Base-by-base conservation (phyloP, 768 basidiomycete species). In the Leccinum broughii region DNA sequence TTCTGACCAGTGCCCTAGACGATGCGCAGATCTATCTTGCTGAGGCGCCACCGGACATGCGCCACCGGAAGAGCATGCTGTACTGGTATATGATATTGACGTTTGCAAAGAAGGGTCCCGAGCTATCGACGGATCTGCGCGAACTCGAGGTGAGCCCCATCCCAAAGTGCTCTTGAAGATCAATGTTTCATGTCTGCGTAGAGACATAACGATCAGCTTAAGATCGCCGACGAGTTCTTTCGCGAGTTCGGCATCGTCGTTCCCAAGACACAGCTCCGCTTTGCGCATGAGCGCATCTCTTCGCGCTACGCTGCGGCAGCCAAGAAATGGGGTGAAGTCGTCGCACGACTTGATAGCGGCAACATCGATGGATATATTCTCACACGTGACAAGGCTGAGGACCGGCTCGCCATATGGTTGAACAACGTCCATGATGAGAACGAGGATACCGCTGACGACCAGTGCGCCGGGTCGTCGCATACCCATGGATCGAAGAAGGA, bases 1-100 rank as follows among this genome's bases (percentile, higher is more conserved):
- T 87, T 68, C 65, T 87, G 57, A 80, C 72, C 66, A 85, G 83
- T 53, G 84, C 87, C 0, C 69, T 81, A 60, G 84, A 87, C 34
- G 86, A 88, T 63, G 77, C 86, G 22, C 85, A 83, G 65, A 72
- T 72, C 2, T 88, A 81, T 66, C 74, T 85, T 4, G 69, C 75
- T 0, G 72, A 83, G 51, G 84, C 85, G 0, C 85, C 86, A 0
- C 86, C 86, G 0, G 86, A 88, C 63, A 81, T 83, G 55, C 75
- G 83, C 14, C 77, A 85, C 64, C 83, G 85, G 80, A 81, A 80
- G 70, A 80, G 78, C 34, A 79, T 86, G 4, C 64, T 82, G 32
- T 83, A 83, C 64, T 86, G 85, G 85, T 79, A 81, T 64, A 80
- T 85, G 15, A 63, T 87, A 17, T 73, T 86, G 20, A 80, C 78